phyloP scores from a whole-genome alignment of 2,329 filamentous ascomycete species.

The Dryadomyces quercus-mongolicae region DNA sequence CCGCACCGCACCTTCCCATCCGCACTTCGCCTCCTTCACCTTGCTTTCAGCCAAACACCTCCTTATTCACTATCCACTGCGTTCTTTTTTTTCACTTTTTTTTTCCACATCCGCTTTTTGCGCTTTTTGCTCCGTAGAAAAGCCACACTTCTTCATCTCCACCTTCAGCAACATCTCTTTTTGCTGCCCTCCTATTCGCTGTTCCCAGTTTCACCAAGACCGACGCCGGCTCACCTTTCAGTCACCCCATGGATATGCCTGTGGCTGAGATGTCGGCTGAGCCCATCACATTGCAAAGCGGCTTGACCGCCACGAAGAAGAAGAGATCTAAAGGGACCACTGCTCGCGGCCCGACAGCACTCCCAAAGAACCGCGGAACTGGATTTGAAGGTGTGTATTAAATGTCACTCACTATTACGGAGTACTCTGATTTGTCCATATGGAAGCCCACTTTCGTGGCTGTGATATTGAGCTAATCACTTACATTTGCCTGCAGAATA shows the following conservation, averaged over 20 bases:
- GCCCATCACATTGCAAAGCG: conserved; percentile 1
- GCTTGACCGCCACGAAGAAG: conserved; percentile 17
- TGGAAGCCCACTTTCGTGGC: background rate
- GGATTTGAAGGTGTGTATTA: conserved; percentile 51
- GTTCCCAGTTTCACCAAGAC: too few relatives aligned
- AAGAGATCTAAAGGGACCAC: conserved; percentile 27
- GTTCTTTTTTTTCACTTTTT: too few relatives aligned
- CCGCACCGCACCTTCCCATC: background rate
- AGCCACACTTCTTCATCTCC: too few relatives aligned
- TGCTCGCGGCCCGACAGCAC: conserved; percentile 26
- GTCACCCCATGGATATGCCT: background rate
- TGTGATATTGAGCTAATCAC: background rate
- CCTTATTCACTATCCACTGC: background rate
- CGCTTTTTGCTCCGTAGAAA: too few relatives aligned
- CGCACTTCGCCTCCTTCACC: background rate
- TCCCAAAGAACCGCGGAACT: conserved; percentile 35
- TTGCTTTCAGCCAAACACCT: background rate
- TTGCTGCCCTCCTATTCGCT: too few relatives aligned
- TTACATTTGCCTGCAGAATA: conserved; percentile 37
- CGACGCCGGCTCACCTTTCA: too few relatives aligned
- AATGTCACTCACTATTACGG: too few relatives aligned
- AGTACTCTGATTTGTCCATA: too few relatives aligned
- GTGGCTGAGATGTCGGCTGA: background rate
- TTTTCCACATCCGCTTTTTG: too few relatives aligned
- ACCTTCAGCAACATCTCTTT: background rate